phyloP scores from a whole-genome alignment of 73 alveolate genomes.

The Paramecium bursaria region DNA sequence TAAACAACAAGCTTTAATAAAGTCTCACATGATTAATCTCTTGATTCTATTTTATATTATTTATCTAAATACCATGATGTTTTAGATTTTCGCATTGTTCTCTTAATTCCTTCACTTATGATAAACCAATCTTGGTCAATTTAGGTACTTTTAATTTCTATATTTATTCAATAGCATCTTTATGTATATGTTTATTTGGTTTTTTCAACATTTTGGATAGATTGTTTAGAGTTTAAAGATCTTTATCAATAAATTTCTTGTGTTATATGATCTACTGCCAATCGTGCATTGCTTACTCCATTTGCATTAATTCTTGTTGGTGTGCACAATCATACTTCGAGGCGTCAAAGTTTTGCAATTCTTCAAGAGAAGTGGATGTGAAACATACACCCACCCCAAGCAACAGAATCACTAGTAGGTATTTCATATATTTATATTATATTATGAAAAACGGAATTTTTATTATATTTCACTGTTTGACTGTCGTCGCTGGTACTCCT shows the following conservation, averaged over 20 bases:
- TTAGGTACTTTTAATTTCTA: slow-evolving; percentile 1
- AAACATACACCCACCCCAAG: slow-evolving; percentile 21
- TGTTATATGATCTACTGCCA: slow-evolving; percentile 51
- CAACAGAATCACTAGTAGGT: no score
- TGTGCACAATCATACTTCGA: slow-evolving; percentile 11
- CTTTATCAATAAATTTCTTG: slow-evolving; percentile 36
- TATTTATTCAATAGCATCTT: slow-evolving; percentile 24
- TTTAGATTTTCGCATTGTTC: slow-evolving; percentile 35
- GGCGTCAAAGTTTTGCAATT: slow-evolving; percentile 19
- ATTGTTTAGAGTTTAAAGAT: background rate
- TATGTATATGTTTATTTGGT: background rate
- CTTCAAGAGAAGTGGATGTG: slow-evolving; percentile 26
- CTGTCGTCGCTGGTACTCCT: slow-evolving; percentile 26
- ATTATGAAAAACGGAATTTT: no score
- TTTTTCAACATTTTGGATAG: background rate
- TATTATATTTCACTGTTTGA: no score
- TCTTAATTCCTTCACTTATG: slow-evolving; percentile 29
- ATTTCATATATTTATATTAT: no score
- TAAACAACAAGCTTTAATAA: slow-evolving; percentile 9
- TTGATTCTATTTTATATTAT: no score
- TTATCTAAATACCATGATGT: background rate
- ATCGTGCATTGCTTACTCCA: slow-evolving; percentile 33
- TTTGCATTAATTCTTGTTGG: slow-evolving; percentile 9
- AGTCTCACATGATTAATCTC: slow-evolving; percentile 44
- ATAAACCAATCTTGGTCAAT: slow-evolving; percentile 15